Percentiles rank a stretch among this genome's conserved stretches.
phyloP scores from a whole-genome alignment of 768 basidiomycete genomes.

The Kwoniella sp. region DNA sequence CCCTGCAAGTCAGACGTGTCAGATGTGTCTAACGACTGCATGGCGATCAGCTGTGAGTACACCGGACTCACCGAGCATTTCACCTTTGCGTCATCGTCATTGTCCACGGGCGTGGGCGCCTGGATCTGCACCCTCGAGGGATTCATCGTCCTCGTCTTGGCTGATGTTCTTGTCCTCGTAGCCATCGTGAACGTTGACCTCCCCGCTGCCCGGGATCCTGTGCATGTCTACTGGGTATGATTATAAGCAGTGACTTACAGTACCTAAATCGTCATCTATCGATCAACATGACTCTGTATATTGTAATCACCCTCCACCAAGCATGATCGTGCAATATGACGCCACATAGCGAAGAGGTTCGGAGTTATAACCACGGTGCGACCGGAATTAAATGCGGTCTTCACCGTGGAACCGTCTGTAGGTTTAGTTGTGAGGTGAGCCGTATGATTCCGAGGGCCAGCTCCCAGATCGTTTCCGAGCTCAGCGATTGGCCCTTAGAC shows the following conservation, averaged over 20 bases:
- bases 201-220: neutral
- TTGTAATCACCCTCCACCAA: constrained; percentile 13
- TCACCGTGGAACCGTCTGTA: neutral
- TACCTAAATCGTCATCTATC: neutral
- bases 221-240: neutral
- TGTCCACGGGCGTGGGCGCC: constrained; percentile 21
- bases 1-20: too few relatives aligned
- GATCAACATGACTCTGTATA: neutral
- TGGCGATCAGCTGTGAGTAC: too few relatives aligned
- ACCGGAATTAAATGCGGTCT: neutral
- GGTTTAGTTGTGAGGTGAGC: neutral
- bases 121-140: constrained; percentile 30
- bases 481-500: constrained; percentile 16
- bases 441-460: neutral
- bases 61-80: constrained; percentile 31
- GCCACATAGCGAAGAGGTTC: neutral
- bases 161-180: constrained; percentile 7
- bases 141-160: constrained; percentile 5
- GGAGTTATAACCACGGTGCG: constrained; percentile 5
- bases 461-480: constrained; percentile 2
- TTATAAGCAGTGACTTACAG: neutral
- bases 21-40: too few relatives aligned
- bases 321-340: constrained; percentile 8
- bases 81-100: constrained; percentile 19
- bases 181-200: constrained; percentile 3